A percentile compares a stretch with the other conserved stretches of the same genome.
Conservation (phyloP, 1,284 basidiomycete species). For the Agaricales sp. region DNA sequence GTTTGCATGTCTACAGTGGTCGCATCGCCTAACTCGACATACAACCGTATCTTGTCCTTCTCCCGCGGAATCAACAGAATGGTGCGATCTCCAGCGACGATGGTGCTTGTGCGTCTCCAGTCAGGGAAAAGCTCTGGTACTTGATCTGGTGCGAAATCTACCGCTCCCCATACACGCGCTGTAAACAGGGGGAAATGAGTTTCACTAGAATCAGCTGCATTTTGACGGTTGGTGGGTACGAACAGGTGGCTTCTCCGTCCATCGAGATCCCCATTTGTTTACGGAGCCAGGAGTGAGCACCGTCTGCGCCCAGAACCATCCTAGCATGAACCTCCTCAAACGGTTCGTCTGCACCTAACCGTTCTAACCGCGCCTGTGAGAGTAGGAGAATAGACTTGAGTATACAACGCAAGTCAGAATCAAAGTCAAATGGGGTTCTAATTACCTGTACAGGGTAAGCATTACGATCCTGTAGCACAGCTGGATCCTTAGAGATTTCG, state of each 20-base stretch:
- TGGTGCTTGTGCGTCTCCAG: constrained; percentile 54
- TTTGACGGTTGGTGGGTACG: not conserved
- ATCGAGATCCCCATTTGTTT: constrained; percentile 15
- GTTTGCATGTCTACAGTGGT: not conserved
- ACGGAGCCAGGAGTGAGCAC: constrained; percentile 41
- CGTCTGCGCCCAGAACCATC: constrained; percentile 43
- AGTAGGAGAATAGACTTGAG: not conserved
- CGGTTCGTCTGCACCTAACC: not conserved
- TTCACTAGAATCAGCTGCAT: not conserved
- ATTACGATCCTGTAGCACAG: constrained; percentile 13
- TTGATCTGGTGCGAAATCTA: constrained; percentile 61
- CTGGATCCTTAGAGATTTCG: constrained; percentile 20
- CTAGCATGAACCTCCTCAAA: constrained; percentile 28
- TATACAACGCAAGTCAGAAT: no score
- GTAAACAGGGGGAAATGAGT: no score
- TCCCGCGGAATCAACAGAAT: constrained; percentile 75
- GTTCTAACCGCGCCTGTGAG: not conserved
- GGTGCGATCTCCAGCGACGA: constrained; percentile 52
- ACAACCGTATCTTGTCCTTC: constrained; percentile 60
- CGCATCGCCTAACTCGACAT: constrained; percentile 59
- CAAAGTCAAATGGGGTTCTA: no score
- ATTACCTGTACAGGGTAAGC: constrained; percentile 19
- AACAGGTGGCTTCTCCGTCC: constrained; percentile 1
- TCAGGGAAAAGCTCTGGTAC: constrained; percentile 57
- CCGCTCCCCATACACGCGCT: constrained; percentile 73